These are phyloP conservation scores for Harringtonia aguacate DNA, from an alignment of 2,329 filamentous ascomycete species.

Conservation along the genomic window DNA sequence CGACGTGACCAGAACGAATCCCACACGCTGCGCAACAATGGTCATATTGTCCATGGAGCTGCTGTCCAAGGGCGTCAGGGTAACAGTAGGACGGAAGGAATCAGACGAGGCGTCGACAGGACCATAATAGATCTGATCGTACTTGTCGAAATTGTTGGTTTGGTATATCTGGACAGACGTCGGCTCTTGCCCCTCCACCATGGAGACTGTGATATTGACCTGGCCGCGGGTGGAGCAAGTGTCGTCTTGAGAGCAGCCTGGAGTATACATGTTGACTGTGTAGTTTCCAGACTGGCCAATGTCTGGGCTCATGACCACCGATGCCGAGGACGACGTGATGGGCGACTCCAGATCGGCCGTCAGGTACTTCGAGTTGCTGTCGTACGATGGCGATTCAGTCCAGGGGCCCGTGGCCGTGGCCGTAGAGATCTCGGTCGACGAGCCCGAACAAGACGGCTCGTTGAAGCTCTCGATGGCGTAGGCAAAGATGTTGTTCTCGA, in stretches of 20 bases:
- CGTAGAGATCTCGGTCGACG: conserved; percentile 47
- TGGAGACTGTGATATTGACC: conserved; percentile 57
- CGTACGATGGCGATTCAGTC: conserved; percentile 53
- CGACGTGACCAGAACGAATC: conserved; percentile 63
- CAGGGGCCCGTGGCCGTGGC: conserved; percentile 66
- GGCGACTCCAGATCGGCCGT: conserved; percentile 50
- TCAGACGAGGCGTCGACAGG: conserved; percentile 64
- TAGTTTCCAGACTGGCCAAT: conserved; percentile 88
- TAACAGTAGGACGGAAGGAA: conserved; percentile 72
- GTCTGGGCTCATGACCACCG: conserved; percentile 72
- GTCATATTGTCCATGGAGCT: conserved; percentile 54
- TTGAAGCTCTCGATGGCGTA: conserved; percentile 86
- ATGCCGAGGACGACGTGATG: conserved; percentile 47
- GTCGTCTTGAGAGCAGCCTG: conserved; percentile 73
- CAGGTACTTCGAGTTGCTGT: conserved; percentile 68
- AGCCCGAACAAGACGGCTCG: conserved; percentile 66
- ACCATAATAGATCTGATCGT: conserved; percentile 83
- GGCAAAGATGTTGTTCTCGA: conserved; percentile 71
- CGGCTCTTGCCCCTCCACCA: conserved; percentile 35
- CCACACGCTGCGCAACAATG: conserved; percentile 81
- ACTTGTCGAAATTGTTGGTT: conserved; percentile 94
- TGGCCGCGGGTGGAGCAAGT: conserved; percentile 68
- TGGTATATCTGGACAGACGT: conserved; percentile 56
- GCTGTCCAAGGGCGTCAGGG: conserved; percentile 56
- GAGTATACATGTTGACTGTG: conserved; percentile 82